Percentiles rank a stretch among this genome's conserved stretches.
These are phyloP conservation scores for Hygrocybe coccinea DNA, from an alignment of 768 basidiomycete species.

Conservation along the genomic window DNA sequence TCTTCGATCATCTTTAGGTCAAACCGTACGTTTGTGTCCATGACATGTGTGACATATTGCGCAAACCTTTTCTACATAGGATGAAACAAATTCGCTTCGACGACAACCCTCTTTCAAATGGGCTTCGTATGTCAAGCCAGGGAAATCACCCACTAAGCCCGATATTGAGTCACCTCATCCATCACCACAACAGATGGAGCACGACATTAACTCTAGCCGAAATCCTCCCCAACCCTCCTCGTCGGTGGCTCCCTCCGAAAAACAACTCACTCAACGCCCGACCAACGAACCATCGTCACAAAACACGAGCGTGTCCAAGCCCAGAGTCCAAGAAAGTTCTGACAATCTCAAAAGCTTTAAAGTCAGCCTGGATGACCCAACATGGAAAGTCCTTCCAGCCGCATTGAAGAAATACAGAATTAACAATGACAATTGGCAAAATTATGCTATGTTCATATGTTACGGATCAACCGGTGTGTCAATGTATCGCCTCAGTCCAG, in stretches of 20 bases:
- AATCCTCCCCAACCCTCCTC: constrained; percentile 14
- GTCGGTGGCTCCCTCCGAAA: constrained; percentile 11
- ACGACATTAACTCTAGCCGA: constrained; percentile 51
- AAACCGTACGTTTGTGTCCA: constrained; percentile 32
- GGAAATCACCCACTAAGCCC: constrained; percentile 76
- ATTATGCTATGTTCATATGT: constrained; percentile 99
- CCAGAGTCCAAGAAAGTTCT: constrained; percentile 59
- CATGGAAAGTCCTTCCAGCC: constrained; percentile 97
- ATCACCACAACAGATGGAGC: constrained; percentile 74
- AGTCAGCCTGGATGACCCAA: constrained; percentile 95
- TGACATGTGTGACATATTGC: constrained; percentile 9
- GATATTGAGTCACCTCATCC: constrained; percentile 73
- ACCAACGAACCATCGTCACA: constrained; percentile 32
- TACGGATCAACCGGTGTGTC: constrained; percentile 83
- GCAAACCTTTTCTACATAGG: constrained; percentile 20
- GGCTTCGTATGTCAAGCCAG: constrained; percentile 73
- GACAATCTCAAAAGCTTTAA: constrained; percentile 91
- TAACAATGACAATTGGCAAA: constrained; percentile 97
- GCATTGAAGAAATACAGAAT: constrained; percentile 99
- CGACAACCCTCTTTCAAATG: constrained; percentile 86
- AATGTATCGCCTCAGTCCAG: not conserved
- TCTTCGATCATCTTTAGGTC: constrained; percentile 37
- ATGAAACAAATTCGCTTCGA: constrained; percentile 45
- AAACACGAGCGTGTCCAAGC: constrained; percentile 38
- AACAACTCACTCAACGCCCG: constrained; percentile 21